phyloP scores from a whole-genome alignment of 2,329 filamentous ascomycete species.

The Monilinia vaccinii-corymbosi region DNA sequence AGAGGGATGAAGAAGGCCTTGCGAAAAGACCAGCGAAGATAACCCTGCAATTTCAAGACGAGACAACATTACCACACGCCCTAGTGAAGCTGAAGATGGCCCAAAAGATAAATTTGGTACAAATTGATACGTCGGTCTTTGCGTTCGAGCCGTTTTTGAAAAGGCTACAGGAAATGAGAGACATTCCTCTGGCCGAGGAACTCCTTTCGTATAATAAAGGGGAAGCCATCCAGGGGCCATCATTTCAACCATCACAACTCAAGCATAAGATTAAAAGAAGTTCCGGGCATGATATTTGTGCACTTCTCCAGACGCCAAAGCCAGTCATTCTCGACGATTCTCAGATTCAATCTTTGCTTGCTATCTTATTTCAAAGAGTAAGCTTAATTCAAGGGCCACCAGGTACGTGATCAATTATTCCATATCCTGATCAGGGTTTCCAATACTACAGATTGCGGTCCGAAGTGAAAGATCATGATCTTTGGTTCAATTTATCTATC shows the following conservation, averaged over 20 bases:
- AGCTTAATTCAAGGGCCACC: constrained; percentile 65
- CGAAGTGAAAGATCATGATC: not conserved
- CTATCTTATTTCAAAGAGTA: constrained; percentile 43
- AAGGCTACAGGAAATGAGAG: constrained; percentile 45
- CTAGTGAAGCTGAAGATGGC: constrained; percentile 36
- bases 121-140: constrained; percentile 58
- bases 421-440: not conserved
- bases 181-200: constrained; percentile 46
- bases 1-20: constrained; percentile 42
- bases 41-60: constrained; percentile 42
- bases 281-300: constrained; percentile 27
- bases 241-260: constrained; percentile 18
- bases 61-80: constrained; percentile 36
- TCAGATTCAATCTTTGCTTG: constrained; percentile 47
- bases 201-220: constrained; percentile 35
- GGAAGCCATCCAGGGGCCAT: constrained; percentile 9
- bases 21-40: constrained; percentile 37
- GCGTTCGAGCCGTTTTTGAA: constrained; percentile 59
- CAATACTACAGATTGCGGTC: not conserved
- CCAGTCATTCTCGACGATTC: constrained; percentile 39
- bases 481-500: not conserved
- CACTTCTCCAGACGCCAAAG: constrained; percentile 26
- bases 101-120: constrained; percentile 38
- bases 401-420: constrained; percentile 27
- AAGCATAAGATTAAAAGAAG: constrained; percentile 21